Evolutionary conservation across 768 basidiomycete species (phyloP).

Genomic region (Lactarius sanguifluus): DNA sequence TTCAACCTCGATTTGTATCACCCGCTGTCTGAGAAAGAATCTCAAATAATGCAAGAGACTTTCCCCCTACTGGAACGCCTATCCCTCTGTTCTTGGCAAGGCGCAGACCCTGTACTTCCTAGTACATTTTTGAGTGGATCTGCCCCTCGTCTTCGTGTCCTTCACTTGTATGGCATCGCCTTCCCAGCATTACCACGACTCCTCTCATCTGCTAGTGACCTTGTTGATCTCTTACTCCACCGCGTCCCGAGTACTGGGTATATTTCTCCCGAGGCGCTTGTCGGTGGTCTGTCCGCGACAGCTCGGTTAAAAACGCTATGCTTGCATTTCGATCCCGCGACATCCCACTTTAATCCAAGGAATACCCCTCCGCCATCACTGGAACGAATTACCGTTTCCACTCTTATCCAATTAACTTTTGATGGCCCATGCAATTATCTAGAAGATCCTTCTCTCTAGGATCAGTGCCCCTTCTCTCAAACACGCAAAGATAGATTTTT

Average conservation of each 20-base stretch:
- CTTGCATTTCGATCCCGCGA: neutral
- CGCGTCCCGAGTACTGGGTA: neutral
- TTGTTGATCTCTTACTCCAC: neutral
- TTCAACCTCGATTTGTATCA: neutral
- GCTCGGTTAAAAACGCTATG: neutral
- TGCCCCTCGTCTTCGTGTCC: neutral
- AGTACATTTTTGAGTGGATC: neutral
- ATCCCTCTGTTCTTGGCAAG: neutral
- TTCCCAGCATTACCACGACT: neutral
- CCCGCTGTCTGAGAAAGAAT: neutral
- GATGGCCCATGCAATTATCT: constrained; percentile 2
- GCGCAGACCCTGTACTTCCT: neutral
- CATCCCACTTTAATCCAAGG: neutral
- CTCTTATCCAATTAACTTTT: neutral
- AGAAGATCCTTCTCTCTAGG: neutral
- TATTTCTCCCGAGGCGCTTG: neutral
- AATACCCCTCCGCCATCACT: neutral
- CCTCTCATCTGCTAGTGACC: neutral
- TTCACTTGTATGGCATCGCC: constrained; percentile 4
- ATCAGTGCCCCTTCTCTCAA: neutral
- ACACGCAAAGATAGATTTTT: neutral
- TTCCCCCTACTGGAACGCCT: constrained; percentile 9
- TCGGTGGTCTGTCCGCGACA: constrained; percentile 5
- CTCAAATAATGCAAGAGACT: neutral
- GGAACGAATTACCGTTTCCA: neutral